Evolutionary conservation across 257 asterid species (phyloP), one percentile per base, ranked within the genome.

Genomic region (Lavandula angustifolia): DNA sequence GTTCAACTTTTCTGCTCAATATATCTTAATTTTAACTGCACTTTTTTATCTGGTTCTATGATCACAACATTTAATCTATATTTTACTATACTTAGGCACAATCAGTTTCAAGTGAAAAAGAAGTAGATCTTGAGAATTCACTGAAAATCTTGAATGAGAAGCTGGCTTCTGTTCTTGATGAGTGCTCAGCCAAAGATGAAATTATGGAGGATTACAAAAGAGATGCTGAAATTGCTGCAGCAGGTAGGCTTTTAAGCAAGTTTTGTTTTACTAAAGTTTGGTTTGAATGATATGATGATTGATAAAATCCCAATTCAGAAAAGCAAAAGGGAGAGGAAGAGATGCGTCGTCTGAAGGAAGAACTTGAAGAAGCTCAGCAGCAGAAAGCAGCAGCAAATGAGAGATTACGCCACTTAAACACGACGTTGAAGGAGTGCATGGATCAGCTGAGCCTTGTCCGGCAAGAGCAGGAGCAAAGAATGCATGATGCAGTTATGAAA

Each of bases 361-460:
- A 86, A 71, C 70, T 86, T 3, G 77, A 85, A 29, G 85, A 80
- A 60, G 76, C 71, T 17, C 64, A 42, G 11, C 73, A 74, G 17
- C 80, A 81, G 65, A 80, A 64, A 61, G 73, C 4, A 18, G 80
- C 76, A 8, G 83, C 82, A 18, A 78, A 85, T 54, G 95, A 87
- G 63, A 71, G 87, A 61, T 59, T 83, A 59, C 71, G 67, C 48
- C 77, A 73, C 72, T 66, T 88, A 14, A 88, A 89, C 64, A 68
- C 83, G 4, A 94, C 95, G 1, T 32, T 88, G 42, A 88, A 81
- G 49, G 91, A 86, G 11, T 68, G 80, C 49, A 89, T 85, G 96
- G 80, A 75, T 74, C 83, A 85, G 68, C 72, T 87, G 54, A 81
- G 60, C 29, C 50, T 60, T n/a, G 52, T 62, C 35, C 83, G 92